phyloP scores from a whole-genome alignment of 2,329 filamentous ascomycete genomes.

The Shiraia bambusicola region DNA sequence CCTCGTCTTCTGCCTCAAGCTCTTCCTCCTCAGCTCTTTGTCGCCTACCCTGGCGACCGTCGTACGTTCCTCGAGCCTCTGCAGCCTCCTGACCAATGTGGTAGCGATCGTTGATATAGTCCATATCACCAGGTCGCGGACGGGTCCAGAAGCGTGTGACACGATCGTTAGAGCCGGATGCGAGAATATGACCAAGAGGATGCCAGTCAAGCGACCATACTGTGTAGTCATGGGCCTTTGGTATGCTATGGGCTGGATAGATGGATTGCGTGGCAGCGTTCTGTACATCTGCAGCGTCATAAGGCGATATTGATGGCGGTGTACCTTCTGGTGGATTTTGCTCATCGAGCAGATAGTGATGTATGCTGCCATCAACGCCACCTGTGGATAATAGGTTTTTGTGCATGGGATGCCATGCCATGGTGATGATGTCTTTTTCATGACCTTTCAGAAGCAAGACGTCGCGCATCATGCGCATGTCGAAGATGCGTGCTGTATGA shows the following conservation, averaged over 20 bases:
- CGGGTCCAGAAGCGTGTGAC: constrained; percentile 97
- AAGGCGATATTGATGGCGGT: constrained; percentile 72
- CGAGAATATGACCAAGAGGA: constrained; percentile 90
- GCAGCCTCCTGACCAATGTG: constrained; percentile 93
- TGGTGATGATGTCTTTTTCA: constrained; percentile 90
- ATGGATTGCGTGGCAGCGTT: constrained; percentile 87
- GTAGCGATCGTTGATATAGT: constrained; percentile 84
- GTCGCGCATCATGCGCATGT: constrained; percentile 97
- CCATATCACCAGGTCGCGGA: constrained; percentile 81
- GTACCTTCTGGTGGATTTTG: constrained; percentile 80
- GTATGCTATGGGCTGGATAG: constrained; percentile 82
- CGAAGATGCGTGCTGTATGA: constrained; percentile 89
- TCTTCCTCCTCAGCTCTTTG: constrained; percentile 91
- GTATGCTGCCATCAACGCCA: constrained; percentile 83
- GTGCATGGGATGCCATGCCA: constrained; percentile 93
- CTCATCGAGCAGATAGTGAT: constrained; percentile 95
- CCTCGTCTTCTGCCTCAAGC: constrained; percentile 89
- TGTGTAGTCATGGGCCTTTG: constrained; percentile 88
- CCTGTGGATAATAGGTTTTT: constrained; percentile 86
- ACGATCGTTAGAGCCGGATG: constrained; percentile 93
- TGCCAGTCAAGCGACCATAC: constrained; percentile 99
- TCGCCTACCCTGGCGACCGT: constrained; percentile 72
- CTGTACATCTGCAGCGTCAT: constrained; percentile 77
- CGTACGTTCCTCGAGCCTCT: constrained; percentile 93
- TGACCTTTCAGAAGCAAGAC: constrained; percentile 91